These are phyloP conservation scores for Eucalyptus tenuipes DNA, from an alignment of 345 rosid species.

Conservation along the genomic window DNA sequence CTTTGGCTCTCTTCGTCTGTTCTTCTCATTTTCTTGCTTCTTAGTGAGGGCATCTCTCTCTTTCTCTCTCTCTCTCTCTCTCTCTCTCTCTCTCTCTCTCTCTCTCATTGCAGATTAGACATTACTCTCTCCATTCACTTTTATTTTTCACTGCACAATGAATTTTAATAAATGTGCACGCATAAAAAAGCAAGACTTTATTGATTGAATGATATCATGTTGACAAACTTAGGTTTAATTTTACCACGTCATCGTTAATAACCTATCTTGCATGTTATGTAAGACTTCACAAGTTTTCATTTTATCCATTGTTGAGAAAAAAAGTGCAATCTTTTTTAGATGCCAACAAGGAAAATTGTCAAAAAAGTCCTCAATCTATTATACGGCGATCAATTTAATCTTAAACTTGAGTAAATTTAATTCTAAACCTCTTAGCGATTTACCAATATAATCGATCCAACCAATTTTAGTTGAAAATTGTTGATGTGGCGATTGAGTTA, in stretches of 20 bases:
- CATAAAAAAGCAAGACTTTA: background rate
- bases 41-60: background rate
- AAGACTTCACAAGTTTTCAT: background rate
- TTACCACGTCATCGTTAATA: too few relatives aligned
- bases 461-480: background rate
- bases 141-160: background rate
- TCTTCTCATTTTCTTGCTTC: background rate
- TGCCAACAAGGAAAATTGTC: too few relatives aligned
- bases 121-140: background rate
- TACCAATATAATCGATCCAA: rapidly evolving
- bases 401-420: too few relatives aligned
- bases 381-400: rapidly evolving
- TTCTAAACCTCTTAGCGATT: rapidly evolving
- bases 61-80: background rate
- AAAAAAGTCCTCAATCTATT: background rate
- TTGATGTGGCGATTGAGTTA: background rate
- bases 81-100: background rate
- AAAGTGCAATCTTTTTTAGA: background rate
- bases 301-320: background rate
- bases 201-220: background rate
- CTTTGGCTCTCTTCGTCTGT: background rate
- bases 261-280: background rate
- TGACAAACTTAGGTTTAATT: too few relatives aligned
- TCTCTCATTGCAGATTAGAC: background rate
- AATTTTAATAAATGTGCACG: background rate